Base-by-base conservation (phyloP, 495 filamentous ascomycete genomes). In the Aspergillus olivimuriae region DNA sequence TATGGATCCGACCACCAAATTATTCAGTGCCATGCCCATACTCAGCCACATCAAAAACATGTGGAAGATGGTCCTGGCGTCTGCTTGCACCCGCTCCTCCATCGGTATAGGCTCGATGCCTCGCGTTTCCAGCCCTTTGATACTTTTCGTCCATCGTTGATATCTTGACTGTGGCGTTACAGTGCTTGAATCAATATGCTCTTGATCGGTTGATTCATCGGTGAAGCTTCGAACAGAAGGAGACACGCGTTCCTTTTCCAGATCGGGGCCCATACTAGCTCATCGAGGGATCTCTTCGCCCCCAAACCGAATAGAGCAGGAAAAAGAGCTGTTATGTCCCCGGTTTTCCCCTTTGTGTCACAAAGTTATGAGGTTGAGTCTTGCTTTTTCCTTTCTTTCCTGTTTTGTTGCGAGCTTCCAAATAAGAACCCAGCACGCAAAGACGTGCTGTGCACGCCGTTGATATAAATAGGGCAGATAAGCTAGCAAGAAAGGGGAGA, bases 1-100 rank as follows among this genome's bases (percentile, higher is more conserved):
- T 15, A 90, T 68, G 34, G 86, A 74, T 7, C 82, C 86, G 0
- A 81, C 69, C 2, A 81, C 76, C 33, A 87, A 74, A 50, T 88
- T 88, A 55, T 87, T 86, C 11, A 80, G 77, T 0, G 81, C 75
- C 43, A 87, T 70, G 43, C 86, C 86, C 63, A 85, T 80, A 28
- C 80, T 80, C 49, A 86, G 80, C 84, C 85, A 90, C 32, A 88
- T 61, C 4, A 87, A 59, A 9, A 74, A 59, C 57, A 88, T 80
- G 51, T 87, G 83, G 28, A 78, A 52, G 18, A 70, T 63, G 0
- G 61, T 58, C 8, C 64, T 53, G 8, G 55, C 14, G n/a, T 57
- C 67, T 9, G 56, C 40, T 9, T 47, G 35, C 37, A 71, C 50
- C 12, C 70, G 67, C 41, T 84, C 75, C 22, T 79, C 68, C 7